Base-by-base conservation (phyloP, 225 moss, liverwort and hornwort genomes). In the Bryum argenteum region DNA sequence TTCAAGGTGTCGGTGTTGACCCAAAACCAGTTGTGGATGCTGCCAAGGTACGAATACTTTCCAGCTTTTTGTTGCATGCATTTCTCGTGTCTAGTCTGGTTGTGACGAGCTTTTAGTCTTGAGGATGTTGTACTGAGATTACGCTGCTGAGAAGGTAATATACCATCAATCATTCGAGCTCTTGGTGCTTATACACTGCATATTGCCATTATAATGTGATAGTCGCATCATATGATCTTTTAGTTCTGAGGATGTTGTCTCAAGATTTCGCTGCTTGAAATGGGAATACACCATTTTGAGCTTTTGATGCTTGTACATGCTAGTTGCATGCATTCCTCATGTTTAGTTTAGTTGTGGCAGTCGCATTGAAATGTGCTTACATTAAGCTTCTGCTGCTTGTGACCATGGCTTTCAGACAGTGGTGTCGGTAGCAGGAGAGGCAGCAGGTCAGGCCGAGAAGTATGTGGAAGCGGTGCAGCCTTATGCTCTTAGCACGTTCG, bases 1-100 rank as follows among this genome's bases (percentile, higher is more conserved):
- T 96, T 72, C 88, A 81, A 71, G 84, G 66, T 67, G 96, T 78
- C 3, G 96, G 96, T 3, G 64, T 96, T 20, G 79, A 96, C 63
- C 71, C 93, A 0, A 86, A 93, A 57, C 88, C 89, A 10, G 81
- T 88, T 3, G 59, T 93, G 20, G 93, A 96, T 78, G 84, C 65
- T 45, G 89, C 87, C 26, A 96, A 93, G 85, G 81, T 81, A 48
- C 33, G 5, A 33, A 33, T 6, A 33, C 33, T 33, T 33, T 33
- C 8, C 44, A 9, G 42, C 43, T 42, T 43, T n/a, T 17, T 23
- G 41, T 54, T 40, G 55, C 16, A 58, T 28, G 8, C 9, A 9
- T 8, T 14, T 67, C 16, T 21, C 16, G 10, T 23, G 42, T 55
- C 14, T 17, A 68, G 68, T 40, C 21, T 10, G 23, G 40, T 68